Evolutionary conservation across 257 asterid genomes (phyloP).

Genomic region (Solanum medicagineum): DNA sequence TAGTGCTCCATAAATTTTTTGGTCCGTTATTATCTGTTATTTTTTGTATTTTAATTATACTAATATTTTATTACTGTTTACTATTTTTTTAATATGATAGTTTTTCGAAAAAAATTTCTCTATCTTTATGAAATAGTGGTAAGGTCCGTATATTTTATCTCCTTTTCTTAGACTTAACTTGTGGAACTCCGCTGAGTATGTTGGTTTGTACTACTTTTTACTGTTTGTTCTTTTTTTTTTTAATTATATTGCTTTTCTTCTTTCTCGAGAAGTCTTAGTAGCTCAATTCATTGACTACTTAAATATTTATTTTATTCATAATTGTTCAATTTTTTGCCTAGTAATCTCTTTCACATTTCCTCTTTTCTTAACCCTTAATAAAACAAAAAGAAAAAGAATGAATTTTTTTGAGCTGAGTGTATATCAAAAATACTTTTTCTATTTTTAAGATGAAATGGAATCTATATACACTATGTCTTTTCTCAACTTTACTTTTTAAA

Average conservation of each 20-base stretch:
- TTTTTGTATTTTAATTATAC: background rate
- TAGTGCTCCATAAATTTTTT: background rate
- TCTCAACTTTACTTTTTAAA: too few species aligned
- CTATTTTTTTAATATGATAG: too few species aligned
- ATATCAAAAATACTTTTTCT: fast-evolving
- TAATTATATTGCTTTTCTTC: too few species aligned
- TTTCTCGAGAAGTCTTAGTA: too few species aligned
- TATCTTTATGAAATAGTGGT: too few species aligned
- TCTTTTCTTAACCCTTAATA: background rate
- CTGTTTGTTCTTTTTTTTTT: background rate
- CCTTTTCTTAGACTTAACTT: too few species aligned
- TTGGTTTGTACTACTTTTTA: background rate
- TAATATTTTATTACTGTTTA: background rate
- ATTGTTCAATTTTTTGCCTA: fast-evolving
- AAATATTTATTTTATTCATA: background rate
- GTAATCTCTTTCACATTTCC: fast-evolving
- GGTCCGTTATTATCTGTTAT: too few species aligned
- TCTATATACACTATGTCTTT: background rate
- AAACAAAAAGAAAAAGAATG: too few species aligned
- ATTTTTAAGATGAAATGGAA: fast-evolving
- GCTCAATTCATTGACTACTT: background rate
- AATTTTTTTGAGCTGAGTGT: fast-evolving
- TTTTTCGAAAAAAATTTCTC: too few species aligned
- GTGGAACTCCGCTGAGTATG: background rate
- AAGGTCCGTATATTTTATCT: too few species aligned